Percentiles rank a stretch among this genome's conserved stretches.
Evolutionary conservation across 108 stramenopile genomes (phyloP).

Genomic region (Nitzschia palea): DNA sequence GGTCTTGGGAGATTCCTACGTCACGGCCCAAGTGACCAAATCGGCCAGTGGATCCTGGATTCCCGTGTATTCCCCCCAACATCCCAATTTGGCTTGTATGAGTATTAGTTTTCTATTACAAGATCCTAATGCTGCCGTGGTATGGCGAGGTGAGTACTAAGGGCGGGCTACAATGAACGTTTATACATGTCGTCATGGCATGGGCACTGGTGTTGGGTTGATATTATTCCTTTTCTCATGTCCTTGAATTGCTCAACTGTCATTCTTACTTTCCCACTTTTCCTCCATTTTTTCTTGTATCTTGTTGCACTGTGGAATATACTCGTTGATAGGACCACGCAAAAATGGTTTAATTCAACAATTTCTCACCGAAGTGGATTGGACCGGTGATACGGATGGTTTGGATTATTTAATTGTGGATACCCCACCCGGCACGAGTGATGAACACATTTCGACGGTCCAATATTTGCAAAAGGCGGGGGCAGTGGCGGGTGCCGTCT

Average conservation of each 20-base stretch:
- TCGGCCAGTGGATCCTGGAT: constrained; percentile 94
- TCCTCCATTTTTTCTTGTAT: not conserved
- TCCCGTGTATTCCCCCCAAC: constrained; percentile 89
- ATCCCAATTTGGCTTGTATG: constrained; percentile 93
- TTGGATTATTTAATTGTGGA: constrained; percentile 98
- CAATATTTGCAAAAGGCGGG: constrained; percentile 92
- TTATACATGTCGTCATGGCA: no score
- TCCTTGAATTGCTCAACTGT: no score
- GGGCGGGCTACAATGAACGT: no score
- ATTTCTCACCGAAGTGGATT: constrained; percentile 94
- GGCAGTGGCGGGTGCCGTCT: constrained; percentile 80
- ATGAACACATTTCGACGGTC: constrained; percentile 98
- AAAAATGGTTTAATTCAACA: constrained; percentile 99
- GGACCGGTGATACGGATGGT: constrained; percentile 78
- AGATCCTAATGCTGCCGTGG: constrained; percentile 83
- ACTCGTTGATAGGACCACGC: constrained; percentile 88
- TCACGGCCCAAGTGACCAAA: constrained; percentile 70
- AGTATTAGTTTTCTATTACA: constrained; percentile 96
- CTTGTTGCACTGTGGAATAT: no score
- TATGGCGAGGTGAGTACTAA: constrained; percentile 83
- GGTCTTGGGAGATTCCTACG: constrained; percentile 71
- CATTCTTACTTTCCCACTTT: not conserved
- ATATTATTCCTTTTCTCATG: no score
- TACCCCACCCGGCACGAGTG: constrained; percentile 99
- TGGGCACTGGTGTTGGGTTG: no score